phyloP scores from a whole-genome alignment of 78 protist species.

The Chrysochromulina parva region DNA sequence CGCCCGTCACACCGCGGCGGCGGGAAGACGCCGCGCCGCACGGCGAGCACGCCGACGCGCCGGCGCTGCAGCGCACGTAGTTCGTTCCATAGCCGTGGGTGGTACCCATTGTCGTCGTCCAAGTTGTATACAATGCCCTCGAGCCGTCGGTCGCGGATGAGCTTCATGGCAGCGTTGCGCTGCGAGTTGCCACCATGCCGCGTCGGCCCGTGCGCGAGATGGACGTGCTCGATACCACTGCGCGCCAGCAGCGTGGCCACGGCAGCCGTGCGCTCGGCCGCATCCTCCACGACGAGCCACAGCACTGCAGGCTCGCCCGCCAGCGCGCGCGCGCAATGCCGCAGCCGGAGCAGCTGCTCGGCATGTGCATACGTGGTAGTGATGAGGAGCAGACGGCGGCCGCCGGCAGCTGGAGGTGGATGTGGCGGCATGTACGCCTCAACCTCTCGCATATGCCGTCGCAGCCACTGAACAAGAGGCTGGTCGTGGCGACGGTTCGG shows the following conservation, averaged over 20 bases:
- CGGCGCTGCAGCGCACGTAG: background rate
- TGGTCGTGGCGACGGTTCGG: too few relatives aligned
- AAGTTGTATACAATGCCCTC: background rate
- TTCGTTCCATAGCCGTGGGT: background rate
- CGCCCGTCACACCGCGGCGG: too few relatives aligned
- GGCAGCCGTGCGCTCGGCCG: background rate
- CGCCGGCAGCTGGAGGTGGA: too few relatives aligned
- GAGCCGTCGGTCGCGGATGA: background rate
- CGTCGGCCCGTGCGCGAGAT: background rate
- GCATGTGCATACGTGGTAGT: too few relatives aligned
- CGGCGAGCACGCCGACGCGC: background rate
- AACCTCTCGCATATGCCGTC: too few relatives aligned
- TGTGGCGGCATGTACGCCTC: too few relatives aligned
- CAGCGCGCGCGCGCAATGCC: too few relatives aligned
- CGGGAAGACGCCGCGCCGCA: too few relatives aligned
- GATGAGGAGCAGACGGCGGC: too few relatives aligned
- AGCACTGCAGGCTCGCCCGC: too few relatives aligned
- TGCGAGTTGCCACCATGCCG: background rate
- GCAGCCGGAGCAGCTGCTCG: too few relatives aligned
- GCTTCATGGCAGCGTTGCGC: background rate
- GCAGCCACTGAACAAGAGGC: too few relatives aligned
- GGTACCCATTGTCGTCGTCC: background rate
- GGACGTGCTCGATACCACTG: background rate
- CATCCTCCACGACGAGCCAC: background rate
- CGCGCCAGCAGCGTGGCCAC: background rate